Percentiles rank a stretch among this genome's conserved stretches.
phyloP scores from a whole-genome alignment of 495 filamentous ascomycete species.

The Astrothelium macrocarpum region DNA sequence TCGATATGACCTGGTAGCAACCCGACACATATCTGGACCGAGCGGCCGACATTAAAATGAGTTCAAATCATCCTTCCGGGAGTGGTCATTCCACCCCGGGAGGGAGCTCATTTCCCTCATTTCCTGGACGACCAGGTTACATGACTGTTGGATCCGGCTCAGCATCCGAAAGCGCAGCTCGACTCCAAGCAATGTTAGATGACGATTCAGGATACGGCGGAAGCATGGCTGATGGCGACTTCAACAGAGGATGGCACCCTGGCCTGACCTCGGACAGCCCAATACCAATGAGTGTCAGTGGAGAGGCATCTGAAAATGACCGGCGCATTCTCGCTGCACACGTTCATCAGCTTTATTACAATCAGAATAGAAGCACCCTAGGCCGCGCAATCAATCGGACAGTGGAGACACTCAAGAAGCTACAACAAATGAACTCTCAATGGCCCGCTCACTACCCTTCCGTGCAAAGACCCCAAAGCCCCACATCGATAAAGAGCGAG shows the following conservation, averaged over 20 bases:
- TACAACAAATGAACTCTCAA: conserved; percentile 78
- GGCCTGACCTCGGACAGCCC: conserved; percentile 58
- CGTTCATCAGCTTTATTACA: conserved; percentile 65
- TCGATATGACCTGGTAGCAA: neutral
- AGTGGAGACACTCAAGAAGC: conserved; percentile 65
- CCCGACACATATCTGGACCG: neutral
- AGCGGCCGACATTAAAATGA: conserved; percentile 7
- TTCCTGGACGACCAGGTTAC: conserved; percentile 50
- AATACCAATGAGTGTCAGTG: conserved; percentile 38
- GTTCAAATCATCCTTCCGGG: conserved; percentile 15
- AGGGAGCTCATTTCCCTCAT: conserved; percentile 6
- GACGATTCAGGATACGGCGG: conserved; percentile 88
- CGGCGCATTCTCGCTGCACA: conserved; percentile 55
- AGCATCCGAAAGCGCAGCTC: conserved; percentile 61
- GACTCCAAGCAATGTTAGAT: conserved; percentile 61
- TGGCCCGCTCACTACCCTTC: conserved; percentile 97
- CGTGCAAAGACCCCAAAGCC: conserved; percentile 50
- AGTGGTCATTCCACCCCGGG: conserved; percentile 6
- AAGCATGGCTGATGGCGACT: conserved; percentile 48
- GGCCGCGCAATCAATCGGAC: conserved; percentile 75
- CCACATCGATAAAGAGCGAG: conserved; percentile 18
- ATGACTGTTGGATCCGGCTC: conserved; percentile 82
- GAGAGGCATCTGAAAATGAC: conserved; percentile 47
- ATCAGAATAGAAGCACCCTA: conserved; percentile 78
- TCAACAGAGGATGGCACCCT: conserved; percentile 48